Conservation (phyloP, 2,329 filamentous ascomycete species). For the Cladosporium sp. region DNA sequence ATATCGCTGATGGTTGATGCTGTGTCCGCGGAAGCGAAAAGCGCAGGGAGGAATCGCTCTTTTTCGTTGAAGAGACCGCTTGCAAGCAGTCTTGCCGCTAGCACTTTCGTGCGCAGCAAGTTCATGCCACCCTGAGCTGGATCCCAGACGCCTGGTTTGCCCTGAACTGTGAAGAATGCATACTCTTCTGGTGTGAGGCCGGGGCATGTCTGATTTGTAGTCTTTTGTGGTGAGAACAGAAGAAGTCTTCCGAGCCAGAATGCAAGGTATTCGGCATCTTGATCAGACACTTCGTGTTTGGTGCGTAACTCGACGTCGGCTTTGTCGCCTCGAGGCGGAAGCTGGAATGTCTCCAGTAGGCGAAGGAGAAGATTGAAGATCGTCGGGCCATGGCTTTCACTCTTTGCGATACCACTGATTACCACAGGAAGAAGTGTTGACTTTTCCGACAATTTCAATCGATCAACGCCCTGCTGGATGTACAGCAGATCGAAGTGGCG, state of each 20-base stretch:
- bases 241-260: slow-evolving; percentile 76
- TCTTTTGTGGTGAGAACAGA: slow-evolving; percentile 55
- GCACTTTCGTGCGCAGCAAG: slow-evolving; percentile 68
- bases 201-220: slow-evolving; percentile 47
- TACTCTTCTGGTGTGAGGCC: slow-evolving; percentile 68
- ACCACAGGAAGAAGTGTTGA: slow-evolving; percentile 71
- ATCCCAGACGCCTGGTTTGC: slow-evolving; percentile 70
- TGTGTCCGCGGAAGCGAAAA: slow-evolving; percentile 79
- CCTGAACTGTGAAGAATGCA: slow-evolving; percentile 65
- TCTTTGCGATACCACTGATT: slow-evolving; percentile 64
- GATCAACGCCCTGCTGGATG: slow-evolving; percentile 77
- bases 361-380: slow-evolving; percentile 83
- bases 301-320: slow-evolving; percentile 71
- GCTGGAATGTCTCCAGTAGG: slow-evolving; percentile 67
- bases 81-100: slow-evolving; percentile 69
- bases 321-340: slow-evolving; percentile 75
- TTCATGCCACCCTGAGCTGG: slow-evolving; percentile 63
- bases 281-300: slow-evolving; percentile 65
- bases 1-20: slow-evolving; percentile 79
- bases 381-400: slow-evolving; percentile 59
- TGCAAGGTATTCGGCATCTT: slow-evolving; percentile 74
- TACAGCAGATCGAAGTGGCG: slow-evolving; percentile 87
- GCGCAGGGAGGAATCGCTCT: slow-evolving; percentile 78
- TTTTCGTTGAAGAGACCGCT: slow-evolving; percentile 83
- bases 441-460: slow-evolving; percentile 62